Percentiles rank a stretch among this genome's conserved stretches.
Conservation (phyloP, 1,284 basidiomycete genomes). For the Irpex lacteus region DNA sequence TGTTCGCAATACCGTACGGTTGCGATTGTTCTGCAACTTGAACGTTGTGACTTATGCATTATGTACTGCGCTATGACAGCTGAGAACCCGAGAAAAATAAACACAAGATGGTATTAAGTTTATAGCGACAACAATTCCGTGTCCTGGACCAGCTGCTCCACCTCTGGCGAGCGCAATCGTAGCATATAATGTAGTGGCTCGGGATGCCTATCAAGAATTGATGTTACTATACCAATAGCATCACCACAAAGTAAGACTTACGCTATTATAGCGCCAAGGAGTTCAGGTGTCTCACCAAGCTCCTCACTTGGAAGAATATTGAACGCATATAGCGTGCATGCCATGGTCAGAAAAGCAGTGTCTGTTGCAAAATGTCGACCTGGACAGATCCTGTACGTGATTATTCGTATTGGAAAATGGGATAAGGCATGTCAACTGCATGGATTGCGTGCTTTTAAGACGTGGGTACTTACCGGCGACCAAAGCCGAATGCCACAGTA, state of each 20-base stretch:
- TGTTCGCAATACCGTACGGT: no score
- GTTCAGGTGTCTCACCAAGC: no score
- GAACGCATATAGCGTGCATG: conserved; percentile 21
- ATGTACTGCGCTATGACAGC: no score
- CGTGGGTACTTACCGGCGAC: conserved; percentile 6
- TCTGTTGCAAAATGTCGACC: conserved; percentile 26
- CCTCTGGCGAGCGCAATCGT: background rate
- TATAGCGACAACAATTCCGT: background rate
- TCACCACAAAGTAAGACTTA: no score
- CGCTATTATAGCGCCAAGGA: no score
- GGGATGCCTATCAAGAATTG: background rate
- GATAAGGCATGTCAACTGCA: background rate
- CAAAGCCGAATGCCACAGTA: conserved; percentile 6
- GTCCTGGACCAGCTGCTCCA: background rate
- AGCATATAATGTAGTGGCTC: background rate
- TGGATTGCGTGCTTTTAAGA: background rate
- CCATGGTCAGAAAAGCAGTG: conserved; percentile 23
- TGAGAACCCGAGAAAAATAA: no score
- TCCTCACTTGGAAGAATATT: conserved; percentile 21
- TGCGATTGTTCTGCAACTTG: no score
- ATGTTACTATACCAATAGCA: background rate
- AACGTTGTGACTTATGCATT: no score
- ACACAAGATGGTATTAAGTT: no score
- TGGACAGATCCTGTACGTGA: conserved; percentile 7
- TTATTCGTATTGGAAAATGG: background rate